A percentile compares a stretch with the other conserved stretches of the same genome.
phyloP scores from a whole-genome alignment of 495 filamentous ascomycete species.

The Cudoniella acicularis region DNA sequence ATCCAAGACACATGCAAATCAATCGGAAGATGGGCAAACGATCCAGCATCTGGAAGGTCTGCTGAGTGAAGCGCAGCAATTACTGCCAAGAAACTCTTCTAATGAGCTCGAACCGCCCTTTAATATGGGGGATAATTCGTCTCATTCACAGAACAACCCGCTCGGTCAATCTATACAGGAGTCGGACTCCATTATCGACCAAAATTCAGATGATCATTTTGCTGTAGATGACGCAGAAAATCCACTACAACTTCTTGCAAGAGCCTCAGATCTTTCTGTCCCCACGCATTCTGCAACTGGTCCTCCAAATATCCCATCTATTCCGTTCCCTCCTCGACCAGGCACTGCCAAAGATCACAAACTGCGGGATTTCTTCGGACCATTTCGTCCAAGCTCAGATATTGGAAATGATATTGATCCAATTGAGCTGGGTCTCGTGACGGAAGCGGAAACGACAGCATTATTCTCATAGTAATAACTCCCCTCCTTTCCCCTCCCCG shows the following conservation, averaged over 20 bases:
- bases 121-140: background rate
- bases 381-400: constrained; percentile 56
- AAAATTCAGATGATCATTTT: constrained; percentile 45
- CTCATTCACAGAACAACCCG: background rate
- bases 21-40: constrained; percentile 49
- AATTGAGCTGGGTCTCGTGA: constrained; percentile 62
- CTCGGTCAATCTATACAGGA: constrained; percentile 21
- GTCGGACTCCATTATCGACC: constrained; percentile 26
- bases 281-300: constrained; percentile 37
- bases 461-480: constrained; percentile 63
- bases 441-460: constrained; percentile 54
- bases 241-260: constrained; percentile 64
- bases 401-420: constrained; percentile 61
- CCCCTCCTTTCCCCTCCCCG: no score
- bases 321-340: background rate
- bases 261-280: constrained; percentile 64
- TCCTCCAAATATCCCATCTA: constrained; percentile 1
- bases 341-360: constrained; percentile 10
- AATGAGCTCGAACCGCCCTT: constrained; percentile 17
- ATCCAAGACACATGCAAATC: constrained; percentile 45
- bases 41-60: constrained; percentile 54
- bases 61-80: constrained; percentile 43
- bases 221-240: constrained; percentile 71
- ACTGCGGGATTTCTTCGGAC: constrained; percentile 55
- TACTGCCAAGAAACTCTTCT: constrained; percentile 27